A percentile compares a stretch with the other conserved stretches of the same genome.
phyloP scores from a whole-genome alignment of 148 eudicot genomes.

The Suaeda aralocaspica region DNA sequence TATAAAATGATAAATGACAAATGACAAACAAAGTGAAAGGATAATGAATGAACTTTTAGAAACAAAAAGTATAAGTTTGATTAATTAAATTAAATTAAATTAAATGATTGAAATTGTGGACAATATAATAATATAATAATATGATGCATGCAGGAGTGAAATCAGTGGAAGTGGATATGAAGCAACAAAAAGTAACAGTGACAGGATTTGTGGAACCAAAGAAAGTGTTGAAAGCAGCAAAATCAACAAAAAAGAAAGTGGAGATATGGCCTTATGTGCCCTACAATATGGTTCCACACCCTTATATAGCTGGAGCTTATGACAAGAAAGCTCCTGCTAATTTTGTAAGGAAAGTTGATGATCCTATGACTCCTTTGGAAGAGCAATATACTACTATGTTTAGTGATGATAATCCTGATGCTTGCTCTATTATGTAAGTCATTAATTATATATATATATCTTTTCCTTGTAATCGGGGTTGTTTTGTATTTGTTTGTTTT shows the following conservation, averaged over 20 bases:
- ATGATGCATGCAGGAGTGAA: conserved; percentile 58
- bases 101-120: no score
- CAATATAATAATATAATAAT: no score
- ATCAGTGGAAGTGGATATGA: conserved; percentile 61
- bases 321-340: conserved; percentile 81
- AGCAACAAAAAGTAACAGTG: conserved; percentile 73
- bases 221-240: conserved; percentile 50
- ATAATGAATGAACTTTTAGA: no score
- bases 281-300: conserved; percentile 54
- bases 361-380: conserved; percentile 50
- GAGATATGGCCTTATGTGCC: conserved; percentile 83
- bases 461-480: no score
- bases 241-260: conserved; percentile 50
- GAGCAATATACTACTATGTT: conserved; percentile 64
- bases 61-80: no score
- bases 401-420: conserved; percentile 67
- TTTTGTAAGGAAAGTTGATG: conserved; percentile 47
- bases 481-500: no score
- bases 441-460: no score
- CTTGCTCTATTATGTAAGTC: conserved; percentile 60
- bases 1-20: no score
- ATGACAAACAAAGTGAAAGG: no score
- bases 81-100: no score
- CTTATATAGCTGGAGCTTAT: conserved; percentile 59
- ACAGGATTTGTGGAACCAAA: conserved; percentile 58